Evolutionary conservation across 179 eudicot species (phyloP).

Genomic region (Monotropa hypopitys): DNA sequence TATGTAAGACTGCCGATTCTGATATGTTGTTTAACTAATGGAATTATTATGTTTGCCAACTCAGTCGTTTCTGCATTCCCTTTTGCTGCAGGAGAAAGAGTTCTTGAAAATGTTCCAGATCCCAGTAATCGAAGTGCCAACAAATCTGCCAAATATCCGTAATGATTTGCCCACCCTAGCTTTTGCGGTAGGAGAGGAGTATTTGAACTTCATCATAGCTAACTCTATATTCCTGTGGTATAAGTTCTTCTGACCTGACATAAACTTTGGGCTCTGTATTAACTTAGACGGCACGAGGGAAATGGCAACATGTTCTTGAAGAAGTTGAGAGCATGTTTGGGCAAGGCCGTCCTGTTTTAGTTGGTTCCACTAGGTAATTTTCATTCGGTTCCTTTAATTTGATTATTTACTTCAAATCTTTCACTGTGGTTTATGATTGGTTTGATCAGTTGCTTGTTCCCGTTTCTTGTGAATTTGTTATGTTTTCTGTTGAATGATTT

Average conservation of each 20-base stretch:
- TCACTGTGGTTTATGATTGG: neutral
- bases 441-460: neutral
- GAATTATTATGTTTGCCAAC: neutral
- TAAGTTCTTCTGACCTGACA: slow-evolving; percentile 9
- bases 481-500: too few relatives aligned
- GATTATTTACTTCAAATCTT: neutral
- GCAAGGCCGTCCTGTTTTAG: slow-evolving; percentile 90
- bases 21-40: neutral
- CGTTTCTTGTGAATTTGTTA: neutral
- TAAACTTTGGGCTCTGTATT: slow-evolving; percentile 11
- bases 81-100: slow-evolving; percentile 76
- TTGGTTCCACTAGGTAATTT: slow-evolving; percentile 86
- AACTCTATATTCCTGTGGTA: neutral
- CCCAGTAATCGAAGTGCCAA: slow-evolving; percentile 95
- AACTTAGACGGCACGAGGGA: slow-evolving; percentile 74
- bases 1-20: slow-evolving; percentile 17
- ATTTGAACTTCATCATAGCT: slow-evolving; percentile 2
- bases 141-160: slow-evolving; percentile 89
- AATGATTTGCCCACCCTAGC: slow-evolving; percentile 80
- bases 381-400: neutral
- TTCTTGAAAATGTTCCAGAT: slow-evolving; percentile 87
- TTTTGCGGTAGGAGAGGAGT: slow-evolving; percentile 62
- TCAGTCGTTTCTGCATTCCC: slow-evolving; percentile 4
- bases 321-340: slow-evolving; percentile 81
- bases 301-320: slow-evolving; percentile 69